A percentile compares a stretch with the other conserved stretches of the same genome.
phyloP scores from a whole-genome alignment of 2,329 filamentous ascomycete species.

The Pseudofabraea citricarpa region DNA sequence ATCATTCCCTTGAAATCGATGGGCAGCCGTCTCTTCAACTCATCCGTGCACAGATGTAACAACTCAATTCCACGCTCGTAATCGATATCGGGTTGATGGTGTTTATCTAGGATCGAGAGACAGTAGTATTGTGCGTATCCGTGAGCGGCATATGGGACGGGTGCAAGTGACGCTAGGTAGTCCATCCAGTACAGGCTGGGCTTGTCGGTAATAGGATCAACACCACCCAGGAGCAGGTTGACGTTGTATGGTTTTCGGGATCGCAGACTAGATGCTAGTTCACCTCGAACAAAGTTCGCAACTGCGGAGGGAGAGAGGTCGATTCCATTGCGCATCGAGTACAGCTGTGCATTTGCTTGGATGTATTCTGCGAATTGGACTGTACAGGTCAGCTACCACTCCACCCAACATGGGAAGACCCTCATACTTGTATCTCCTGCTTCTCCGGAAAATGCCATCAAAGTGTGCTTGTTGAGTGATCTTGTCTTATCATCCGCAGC shows the following conservation, averaged over 20 bases:
- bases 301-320: conserved; percentile 87
- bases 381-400: conserved; percentile 32
- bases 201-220: conserved; percentile 87
- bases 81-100: conserved; percentile 91
- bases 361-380: conserved; percentile 99
- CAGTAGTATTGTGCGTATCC: conserved; percentile 99
- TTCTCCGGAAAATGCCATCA: conserved; percentile 95
- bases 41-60: conserved; percentile 90
- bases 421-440: conserved; percentile 83
- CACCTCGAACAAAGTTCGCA: conserved; percentile 87
- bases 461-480: conserved; percentile 83
- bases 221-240: conserved; percentile 90
- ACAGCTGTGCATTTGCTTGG: conserved; percentile 96
- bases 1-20: conserved; percentile 98
- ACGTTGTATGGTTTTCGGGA: conserved; percentile 95
- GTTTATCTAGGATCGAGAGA: conserved; percentile 94
- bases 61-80: conserved; percentile 89
- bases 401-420: background rate
- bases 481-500: conserved; percentile 94
- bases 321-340: conserved; percentile 95
- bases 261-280: conserved; percentile 85
- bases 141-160: conserved; percentile 91
- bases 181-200: conserved; percentile 96
- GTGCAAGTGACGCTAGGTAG: conserved; percentile 84
- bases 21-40: conserved; percentile 92